Base-by-base conservation (phyloP, 2,329 filamentous ascomycete species). In the Massarina eburnea region DNA sequence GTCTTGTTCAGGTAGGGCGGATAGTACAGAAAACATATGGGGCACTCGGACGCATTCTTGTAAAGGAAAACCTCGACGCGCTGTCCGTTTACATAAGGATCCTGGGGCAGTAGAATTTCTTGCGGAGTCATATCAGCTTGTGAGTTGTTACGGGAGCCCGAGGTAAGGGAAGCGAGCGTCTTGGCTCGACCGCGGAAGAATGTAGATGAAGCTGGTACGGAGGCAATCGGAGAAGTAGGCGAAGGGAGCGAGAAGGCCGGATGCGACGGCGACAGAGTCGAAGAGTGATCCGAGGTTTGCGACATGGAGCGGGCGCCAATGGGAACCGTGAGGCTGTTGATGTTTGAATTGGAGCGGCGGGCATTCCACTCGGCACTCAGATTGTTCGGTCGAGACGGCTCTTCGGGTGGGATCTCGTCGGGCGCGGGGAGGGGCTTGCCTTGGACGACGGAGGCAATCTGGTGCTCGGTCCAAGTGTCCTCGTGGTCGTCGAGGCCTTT, bases 1-100 rank as follows among this genome's bases (percentile, higher is more conserved):
- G 94, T 99, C 55, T 85, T 87, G 72, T 99, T 99, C 22, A 99
- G 79, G 64, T 95, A 95, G 3, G 91, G 91, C 0, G 94, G 94
- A 57, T 97, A 99, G 59, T 91, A 95, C 42, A 97, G 77, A 67
- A 97, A 96, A 75, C 94, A 99, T 51, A 99, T 96, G 4, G 94
- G 92, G 61, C 94, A 99, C 67, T 99, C 94, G 6, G 77, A 75
- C 3, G 90, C 86, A 56, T 95, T 84, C 68, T 96, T 96, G 77
- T 99, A 99, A 1, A 99, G 75, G 55, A 89, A 92, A 1, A 91
- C 92, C 71, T 97, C 94, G 36, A 97, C 78, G 1, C 88, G 88
- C 58, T 96, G 90, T n/a, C 94, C 92, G 58, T 97, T 96, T 35
- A 97, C 88, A 59, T 88, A 92, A 0, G 89, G 88, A 57, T 96